Conservation (phyloP, 2,329 filamentous ascomycete species). For the Thielaviopsis ethacetica region DNA sequence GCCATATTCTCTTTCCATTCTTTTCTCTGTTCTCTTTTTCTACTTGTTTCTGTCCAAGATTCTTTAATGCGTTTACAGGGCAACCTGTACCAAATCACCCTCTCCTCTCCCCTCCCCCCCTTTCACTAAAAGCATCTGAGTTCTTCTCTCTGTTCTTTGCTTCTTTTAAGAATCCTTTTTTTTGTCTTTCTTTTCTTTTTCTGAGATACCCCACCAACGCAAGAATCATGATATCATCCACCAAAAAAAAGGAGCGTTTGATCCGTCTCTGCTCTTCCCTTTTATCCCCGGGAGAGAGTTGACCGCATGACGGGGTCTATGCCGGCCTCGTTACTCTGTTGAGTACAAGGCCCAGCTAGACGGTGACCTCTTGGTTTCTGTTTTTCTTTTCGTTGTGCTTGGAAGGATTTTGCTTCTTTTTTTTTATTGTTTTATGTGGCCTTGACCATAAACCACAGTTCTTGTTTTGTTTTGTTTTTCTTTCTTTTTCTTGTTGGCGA, state of each 20-base stretch:
- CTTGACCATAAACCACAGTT: background rate
- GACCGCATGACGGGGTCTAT: background rate
- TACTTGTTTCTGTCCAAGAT: conserved; percentile 2
- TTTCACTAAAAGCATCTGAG: conserved; percentile 1
- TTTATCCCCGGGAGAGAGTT: background rate
- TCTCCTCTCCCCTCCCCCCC: background rate
- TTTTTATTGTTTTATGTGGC: background rate
- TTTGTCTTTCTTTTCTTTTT: conserved; percentile 6
- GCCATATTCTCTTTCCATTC: background rate
- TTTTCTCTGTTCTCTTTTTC: background rate
- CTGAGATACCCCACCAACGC: conserved; percentile 10
- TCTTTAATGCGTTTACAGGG: conserved; percentile 5
- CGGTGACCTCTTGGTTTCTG: background rate
- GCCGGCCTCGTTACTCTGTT: background rate
- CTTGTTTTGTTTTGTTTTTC: background rate
- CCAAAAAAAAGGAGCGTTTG: background rate
- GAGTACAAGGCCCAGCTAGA: background rate
- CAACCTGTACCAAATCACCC: conserved; percentile 8
- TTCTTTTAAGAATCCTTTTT: background rate
- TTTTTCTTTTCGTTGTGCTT: background rate
- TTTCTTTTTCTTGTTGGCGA: background rate
- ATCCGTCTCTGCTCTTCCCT: background rate
- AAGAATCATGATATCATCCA: background rate
- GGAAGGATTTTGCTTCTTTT: background rate
- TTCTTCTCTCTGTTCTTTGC: conserved; percentile 3